phyloP scores from a whole-genome alignment of 345 rosid species.

The Eucalyptus shirleyi region DNA sequence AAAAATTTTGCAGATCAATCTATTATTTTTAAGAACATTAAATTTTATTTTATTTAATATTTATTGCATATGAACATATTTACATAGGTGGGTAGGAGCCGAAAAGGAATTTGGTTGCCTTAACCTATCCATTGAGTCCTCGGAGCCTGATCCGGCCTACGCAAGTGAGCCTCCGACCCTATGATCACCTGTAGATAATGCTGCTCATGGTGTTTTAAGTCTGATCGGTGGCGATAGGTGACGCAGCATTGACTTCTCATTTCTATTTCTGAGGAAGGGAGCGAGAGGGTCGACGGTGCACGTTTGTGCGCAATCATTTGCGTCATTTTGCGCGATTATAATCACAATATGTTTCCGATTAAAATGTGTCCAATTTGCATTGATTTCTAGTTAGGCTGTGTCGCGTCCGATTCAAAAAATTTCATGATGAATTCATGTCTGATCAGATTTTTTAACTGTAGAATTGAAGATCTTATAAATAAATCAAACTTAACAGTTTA shows the following conservation, averaged over 20 bases:
- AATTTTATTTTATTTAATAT: too few species aligned
- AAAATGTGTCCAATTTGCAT: neutral
- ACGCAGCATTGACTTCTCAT: neutral
- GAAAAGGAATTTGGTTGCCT: neutral
- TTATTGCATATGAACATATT: too few species aligned
- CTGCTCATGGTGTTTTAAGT: neutral
- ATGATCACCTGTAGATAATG: neutral
- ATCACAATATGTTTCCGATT: neutral
- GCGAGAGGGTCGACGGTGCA: fast-evolving
- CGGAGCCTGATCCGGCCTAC: neutral
- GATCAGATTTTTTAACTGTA: neutral
- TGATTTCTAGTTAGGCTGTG: neutral
- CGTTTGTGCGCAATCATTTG: neutral
- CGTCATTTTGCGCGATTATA: neutral
- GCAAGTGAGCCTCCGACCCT: neutral
- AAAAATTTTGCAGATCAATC: too few species aligned
- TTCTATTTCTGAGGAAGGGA: neutral
- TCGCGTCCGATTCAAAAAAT: too few species aligned
- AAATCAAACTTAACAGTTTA: neutral
- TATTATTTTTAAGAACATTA: too few species aligned
- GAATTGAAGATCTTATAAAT: too few species aligned
- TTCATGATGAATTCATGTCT: neutral
- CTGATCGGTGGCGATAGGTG: neutral
- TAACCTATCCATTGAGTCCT: neutral
- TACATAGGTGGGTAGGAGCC: neutral